A percentile compares a stretch with the other conserved stretches of the same genome.
Evolutionary conservation across 164 flowering plant genomes (phyloP).

Genomic region (Chloranthus sessilifolius): DNA sequence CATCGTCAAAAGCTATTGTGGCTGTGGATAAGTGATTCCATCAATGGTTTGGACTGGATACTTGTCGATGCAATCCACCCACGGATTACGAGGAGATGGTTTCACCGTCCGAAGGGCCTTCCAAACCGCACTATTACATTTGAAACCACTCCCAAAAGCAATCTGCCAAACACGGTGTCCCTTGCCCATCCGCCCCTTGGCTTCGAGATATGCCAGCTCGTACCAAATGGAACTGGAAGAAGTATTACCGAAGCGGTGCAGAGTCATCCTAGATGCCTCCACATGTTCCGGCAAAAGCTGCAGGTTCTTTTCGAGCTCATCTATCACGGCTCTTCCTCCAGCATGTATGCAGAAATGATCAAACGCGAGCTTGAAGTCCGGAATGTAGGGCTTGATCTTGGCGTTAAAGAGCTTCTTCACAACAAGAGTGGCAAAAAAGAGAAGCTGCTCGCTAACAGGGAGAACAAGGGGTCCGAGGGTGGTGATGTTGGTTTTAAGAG

Average conservation of each 20-base stretch:
- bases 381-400: constrained; percentile 73
- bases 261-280: constrained; percentile 77
- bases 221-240: constrained; percentile 87
- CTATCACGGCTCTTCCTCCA: constrained; percentile 84
- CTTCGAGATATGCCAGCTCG: constrained; percentile 73
- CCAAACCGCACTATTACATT: constrained; percentile 90
- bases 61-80: constrained; percentile 69
- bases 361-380: constrained; percentile 81
- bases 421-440: constrained; percentile 55
- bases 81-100: constrained; percentile 52
- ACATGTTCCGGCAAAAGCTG: constrained; percentile 54
- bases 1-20: constrained; percentile 2
- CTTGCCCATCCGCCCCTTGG: constrained; percentile 66
- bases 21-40: constrained; percentile 9
- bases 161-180: constrained; percentile 80
- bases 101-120: constrained; percentile 54
- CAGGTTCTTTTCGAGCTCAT: constrained; percentile 81
- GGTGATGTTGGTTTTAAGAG: constrained; percentile 72
- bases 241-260: constrained; percentile 75
- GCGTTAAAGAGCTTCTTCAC: constrained; percentile 44
- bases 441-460: constrained; percentile 69
- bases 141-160: constrained; percentile 79
- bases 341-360: constrained; percentile 89
- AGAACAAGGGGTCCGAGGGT: constrained; percentile 73
- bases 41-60: constrained; percentile 44